phyloP scores from a whole-genome alignment of 1,139 yeast species.

The Taiozyma sp. region DNA sequence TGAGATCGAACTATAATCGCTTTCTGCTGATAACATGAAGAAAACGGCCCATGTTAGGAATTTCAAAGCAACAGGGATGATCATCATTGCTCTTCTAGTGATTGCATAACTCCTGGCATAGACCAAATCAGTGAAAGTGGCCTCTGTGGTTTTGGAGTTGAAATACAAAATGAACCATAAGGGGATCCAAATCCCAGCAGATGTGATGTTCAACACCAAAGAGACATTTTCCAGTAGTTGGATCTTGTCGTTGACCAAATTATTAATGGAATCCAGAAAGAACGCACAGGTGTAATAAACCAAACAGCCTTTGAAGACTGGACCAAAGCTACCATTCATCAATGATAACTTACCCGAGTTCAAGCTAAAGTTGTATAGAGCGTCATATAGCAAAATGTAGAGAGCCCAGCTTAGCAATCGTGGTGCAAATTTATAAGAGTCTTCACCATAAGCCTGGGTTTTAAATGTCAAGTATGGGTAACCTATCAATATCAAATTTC shows the following conservation, averaged over 20 bases:
- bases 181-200: not conserved
- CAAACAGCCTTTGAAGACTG: not conserved
- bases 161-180: not conserved
- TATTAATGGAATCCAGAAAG: not conserved
- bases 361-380: not conserved
- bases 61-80: not conserved
- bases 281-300: not conserved
- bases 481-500: not conserved
- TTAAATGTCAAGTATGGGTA: not conserved
- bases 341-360: not conserved
- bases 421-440: not conserved
- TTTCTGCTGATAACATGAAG: not conserved
- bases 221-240: not conserved
- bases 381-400: not conserved
- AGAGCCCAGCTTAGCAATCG: not conserved
- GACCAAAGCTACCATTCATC: not conserved
- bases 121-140: not conserved
- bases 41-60: not conserved
- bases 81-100: not conserved
- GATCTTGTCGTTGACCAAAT: not conserved
- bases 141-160: not conserved
- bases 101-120: not conserved
- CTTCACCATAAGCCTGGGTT: not conserved
- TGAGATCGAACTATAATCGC: not conserved
- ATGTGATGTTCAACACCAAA: not conserved